A percentile compares a stretch with the other conserved stretches of the same genome.
Conservation (phyloP, 2,329 filamentous ascomycete genomes). For the Colletotrichum sp. region DNA sequence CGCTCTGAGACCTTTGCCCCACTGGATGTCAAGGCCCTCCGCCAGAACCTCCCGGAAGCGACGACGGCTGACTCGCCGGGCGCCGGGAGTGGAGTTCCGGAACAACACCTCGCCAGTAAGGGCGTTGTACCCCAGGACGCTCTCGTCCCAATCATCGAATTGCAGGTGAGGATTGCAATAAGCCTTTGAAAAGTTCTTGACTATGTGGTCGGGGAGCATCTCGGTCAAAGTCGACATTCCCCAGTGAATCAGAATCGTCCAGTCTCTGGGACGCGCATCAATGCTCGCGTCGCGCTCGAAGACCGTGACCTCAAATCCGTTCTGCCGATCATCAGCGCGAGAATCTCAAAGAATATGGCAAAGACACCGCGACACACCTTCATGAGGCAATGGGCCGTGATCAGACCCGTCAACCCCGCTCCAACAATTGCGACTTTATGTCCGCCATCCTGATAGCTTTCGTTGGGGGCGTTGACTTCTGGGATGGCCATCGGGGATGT, state of each 20-base stretch:
- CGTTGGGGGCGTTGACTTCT: background rate
- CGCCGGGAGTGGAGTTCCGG: slow-evolving; percentile 32
- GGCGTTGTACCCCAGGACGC: slow-evolving; percentile 35
- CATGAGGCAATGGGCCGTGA: slow-evolving; percentile 39
- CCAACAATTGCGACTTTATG: slow-evolving; percentile 37
- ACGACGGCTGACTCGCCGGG: slow-evolving; percentile 36
- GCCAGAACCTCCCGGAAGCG: slow-evolving; percentile 34
- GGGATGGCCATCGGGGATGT: background rate
- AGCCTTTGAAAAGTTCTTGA: slow-evolving; percentile 30
- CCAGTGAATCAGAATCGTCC: slow-evolving; percentile 46
- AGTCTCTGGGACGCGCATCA: slow-evolving; percentile 35
- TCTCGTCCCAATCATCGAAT: slow-evolving; percentile 33
- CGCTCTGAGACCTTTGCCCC: slow-evolving; percentile 26
- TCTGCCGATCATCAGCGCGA: slow-evolving; percentile 20
- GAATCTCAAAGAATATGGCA: too few species aligned
- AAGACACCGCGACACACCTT: slow-evolving; percentile 25
- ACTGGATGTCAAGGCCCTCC: slow-evolving; percentile 34
- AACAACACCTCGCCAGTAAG: slow-evolving; percentile 39
- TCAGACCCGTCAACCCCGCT: slow-evolving; percentile 39
- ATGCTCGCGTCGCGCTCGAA: slow-evolving; percentile 34
- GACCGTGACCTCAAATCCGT: slow-evolving; percentile 34
- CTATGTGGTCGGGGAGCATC: slow-evolving; percentile 35
- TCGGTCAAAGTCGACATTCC: slow-evolving; percentile 36
- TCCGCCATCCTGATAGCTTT: background rate
- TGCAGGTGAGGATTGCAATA: slow-evolving; percentile 37